Conservation (phyloP, 2,329 filamentous ascomycete genomes). For the Alternaria arborescens region DNA sequence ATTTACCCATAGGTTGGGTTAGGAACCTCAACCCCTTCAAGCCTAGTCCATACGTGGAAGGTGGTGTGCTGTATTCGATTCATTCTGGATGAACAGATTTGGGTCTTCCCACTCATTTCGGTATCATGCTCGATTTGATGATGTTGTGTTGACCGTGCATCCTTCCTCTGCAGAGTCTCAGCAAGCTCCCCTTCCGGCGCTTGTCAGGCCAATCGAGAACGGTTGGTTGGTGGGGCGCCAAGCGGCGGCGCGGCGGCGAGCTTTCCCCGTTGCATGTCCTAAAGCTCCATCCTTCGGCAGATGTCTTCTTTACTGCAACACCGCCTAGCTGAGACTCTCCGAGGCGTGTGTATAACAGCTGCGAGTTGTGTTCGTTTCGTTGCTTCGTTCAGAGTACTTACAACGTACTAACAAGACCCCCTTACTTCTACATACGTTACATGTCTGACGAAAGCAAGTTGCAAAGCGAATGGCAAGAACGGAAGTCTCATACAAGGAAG, state of each 20-base stretch:
- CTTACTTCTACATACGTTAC: no score
- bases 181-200: neutral
- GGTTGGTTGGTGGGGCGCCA: neutral
- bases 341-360: neutral
- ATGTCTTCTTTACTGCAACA: neutral
- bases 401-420: no score
- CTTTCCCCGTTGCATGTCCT: neutral
- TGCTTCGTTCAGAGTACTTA: neutral
- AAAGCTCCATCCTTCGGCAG: neutral
- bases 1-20: neutral
- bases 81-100: neutral
- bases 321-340: neutral
- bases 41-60: neutral
- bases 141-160: neutral
- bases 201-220: neutral
- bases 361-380: neutral
- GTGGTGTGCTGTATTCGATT: neutral
- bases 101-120: neutral
- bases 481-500: neutral
- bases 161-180: neutral
- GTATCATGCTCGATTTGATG: neutral
- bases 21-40: neutral
- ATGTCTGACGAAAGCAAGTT: neutral
- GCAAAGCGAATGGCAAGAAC: neutral
- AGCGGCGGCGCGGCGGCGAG: neutral